Evolutionary conservation across 2,329 filamentous ascomycete genomes (phyloP).

Genomic region (Coccinonectria pachysandricola): DNA sequence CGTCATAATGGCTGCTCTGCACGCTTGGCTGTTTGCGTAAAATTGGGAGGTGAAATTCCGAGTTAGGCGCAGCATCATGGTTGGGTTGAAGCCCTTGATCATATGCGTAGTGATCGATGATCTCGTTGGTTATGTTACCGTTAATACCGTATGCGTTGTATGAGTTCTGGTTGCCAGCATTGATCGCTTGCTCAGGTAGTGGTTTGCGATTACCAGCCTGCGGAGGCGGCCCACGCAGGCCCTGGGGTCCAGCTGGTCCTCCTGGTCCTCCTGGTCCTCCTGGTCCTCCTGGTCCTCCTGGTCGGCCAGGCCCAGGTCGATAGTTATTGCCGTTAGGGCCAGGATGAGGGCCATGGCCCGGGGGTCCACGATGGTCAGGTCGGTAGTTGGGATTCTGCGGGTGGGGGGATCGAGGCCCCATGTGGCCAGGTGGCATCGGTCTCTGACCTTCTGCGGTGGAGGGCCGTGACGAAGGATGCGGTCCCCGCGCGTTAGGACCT

Average conservation of each 20-base stretch:
- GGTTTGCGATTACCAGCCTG: conserved; percentile 20
- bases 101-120: conserved; percentile 28
- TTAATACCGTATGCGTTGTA: conserved; percentile 17
- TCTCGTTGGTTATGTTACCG: conserved; percentile 26
- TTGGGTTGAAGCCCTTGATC: conserved; percentile 17
- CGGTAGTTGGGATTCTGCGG: conserved; percentile 19
- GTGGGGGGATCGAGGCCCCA: conserved; percentile 20
- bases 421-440: conserved; percentile 17
- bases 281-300: conserved; percentile 13
- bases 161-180: conserved; percentile 12
- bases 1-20: conserved; percentile 46
- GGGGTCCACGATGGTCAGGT: conserved; percentile 14
- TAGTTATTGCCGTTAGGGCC: conserved; percentile 11
- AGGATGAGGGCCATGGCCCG: conserved; percentile 8
- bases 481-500: conserved; percentile 22
- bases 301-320: conserved; percentile 12
- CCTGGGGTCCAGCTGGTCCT: conserved; percentile 14
- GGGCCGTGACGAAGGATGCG: conserved; percentile 22
- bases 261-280: conserved; percentile 13
- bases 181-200: conserved; percentile 16
- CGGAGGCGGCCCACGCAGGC: conserved; percentile 15
- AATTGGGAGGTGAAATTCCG: conserved; percentile 15
- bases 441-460: conserved; percentile 23
- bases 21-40: conserved; percentile 15
- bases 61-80: conserved; percentile 8